A percentile compares a stretch with the other conserved stretches of the same genome.
Evolutionary conservation across 768 basidiomycete species (phyloP).

Genomic region (Cyathus striatus): DNA sequence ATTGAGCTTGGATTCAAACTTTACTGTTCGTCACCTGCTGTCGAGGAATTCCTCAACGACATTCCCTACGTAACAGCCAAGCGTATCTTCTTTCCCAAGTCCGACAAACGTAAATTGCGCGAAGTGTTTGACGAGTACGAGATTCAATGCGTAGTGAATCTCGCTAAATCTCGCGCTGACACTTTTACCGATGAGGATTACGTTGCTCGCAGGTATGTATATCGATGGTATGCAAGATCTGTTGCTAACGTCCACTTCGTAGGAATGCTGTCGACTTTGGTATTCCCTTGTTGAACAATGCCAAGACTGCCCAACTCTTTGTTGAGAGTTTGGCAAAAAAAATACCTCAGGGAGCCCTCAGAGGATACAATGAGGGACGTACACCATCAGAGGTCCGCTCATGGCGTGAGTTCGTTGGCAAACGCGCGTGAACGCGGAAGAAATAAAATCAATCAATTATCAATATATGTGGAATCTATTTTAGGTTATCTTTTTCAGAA

Average conservation of each 20-base stretch:
- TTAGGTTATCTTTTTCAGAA: too few species aligned
- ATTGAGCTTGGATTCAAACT: conserved; percentile 91
- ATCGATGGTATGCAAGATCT: not conserved
- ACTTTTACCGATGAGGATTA: conserved; percentile 90
- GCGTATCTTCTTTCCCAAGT: conserved; percentile 93
- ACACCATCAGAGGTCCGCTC: conserved; percentile 90
- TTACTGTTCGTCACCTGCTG: conserved; percentile 75
- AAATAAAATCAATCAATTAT: too few species aligned
- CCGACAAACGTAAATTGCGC: conserved; percentile 92
- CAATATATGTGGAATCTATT: too few species aligned
- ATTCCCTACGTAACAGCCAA: conserved; percentile 76
- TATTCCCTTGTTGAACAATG: conserved; percentile 85
- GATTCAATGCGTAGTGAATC: conserved; percentile 92
- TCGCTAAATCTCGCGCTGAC: conserved; percentile 73
- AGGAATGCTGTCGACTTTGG: conserved; percentile 97
- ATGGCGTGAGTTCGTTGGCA: conserved; percentile 87
- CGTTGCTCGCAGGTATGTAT: conserved; percentile 78
- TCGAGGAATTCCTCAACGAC: conserved; percentile 78
- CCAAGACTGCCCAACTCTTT: conserved; percentile 83
- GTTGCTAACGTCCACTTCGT: conserved; percentile 6
- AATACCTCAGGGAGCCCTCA: conserved; percentile 74
- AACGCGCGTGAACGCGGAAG: conserved; percentile 47
- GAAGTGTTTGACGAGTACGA: conserved; percentile 94
- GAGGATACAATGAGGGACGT: conserved; percentile 77
- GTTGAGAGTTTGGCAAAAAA: conserved; percentile 85